Evolutionary conservation across 805 yeast genomes (phyloP).

Genomic region (Barnettozyma sp.): DNA sequence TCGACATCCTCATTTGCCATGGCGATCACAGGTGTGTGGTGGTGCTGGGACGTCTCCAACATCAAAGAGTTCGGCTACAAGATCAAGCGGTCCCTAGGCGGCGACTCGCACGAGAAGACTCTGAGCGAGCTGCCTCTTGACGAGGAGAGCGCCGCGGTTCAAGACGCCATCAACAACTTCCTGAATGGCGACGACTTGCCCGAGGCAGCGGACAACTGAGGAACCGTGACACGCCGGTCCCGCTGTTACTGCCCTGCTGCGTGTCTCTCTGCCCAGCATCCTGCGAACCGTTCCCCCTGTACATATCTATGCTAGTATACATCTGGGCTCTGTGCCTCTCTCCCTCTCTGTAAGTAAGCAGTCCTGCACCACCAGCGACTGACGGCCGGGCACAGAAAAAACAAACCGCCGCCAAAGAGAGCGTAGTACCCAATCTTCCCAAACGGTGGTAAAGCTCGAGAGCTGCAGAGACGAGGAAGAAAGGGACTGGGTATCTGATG

Average conservation of each 20-base stretch:
- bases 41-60: slow-evolving; percentile 69
- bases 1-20: slow-evolving; percentile 69
- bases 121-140: slow-evolving; percentile 43
- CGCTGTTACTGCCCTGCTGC: no score
- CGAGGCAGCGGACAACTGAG: slow-evolving; percentile 2
- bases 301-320: not conserved
- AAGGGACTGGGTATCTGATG: no score
- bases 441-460: no score
- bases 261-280: no score
- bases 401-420: no score
- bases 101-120: slow-evolving; percentile 49
- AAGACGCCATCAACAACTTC: slow-evolving; percentile 45
- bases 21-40: slow-evolving; percentile 66
- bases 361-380: not conserved
- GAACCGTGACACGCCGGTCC: no score
- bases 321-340: not conserved
- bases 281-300: not conserved
- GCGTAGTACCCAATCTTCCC: no score
- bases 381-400: no score
- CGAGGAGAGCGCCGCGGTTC: slow-evolving; percentile 51
- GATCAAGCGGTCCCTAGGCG: slow-evolving; percentile 62
- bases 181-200: slow-evolving; percentile 35
- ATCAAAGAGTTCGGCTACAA: slow-evolving; percentile 65
- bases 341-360: not conserved
- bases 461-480: no score